A percentile compares a stretch with the other conserved stretches of the same genome.
Evolutionary conservation across 495 filamentous ascomycete species (phyloP).

Genomic region (Hypoxylon fragiforme): DNA sequence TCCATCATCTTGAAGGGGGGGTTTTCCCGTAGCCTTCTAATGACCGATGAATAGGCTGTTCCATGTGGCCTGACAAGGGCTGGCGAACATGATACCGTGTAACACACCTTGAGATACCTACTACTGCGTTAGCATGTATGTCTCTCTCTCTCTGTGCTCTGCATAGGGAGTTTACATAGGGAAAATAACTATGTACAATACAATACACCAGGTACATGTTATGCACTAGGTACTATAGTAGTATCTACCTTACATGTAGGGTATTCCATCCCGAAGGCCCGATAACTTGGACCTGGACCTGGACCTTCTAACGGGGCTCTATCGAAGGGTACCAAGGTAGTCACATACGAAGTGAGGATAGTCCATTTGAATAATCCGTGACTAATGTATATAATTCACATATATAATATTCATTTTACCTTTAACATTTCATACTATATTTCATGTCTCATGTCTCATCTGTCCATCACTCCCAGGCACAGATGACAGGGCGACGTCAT

Average conservation of each 20-base stretch:
- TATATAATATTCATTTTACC: no score
- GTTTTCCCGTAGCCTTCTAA: slow-evolving; percentile 9
- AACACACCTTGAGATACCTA: no score
- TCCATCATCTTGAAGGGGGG: no score
- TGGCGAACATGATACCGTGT: slow-evolving; percentile 14
- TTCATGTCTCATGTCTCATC: background rate
- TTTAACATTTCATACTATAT: background rate
- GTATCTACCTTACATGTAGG: no score
- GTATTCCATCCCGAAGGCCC: slow-evolving; percentile 20
- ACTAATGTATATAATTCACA: slow-evolving; percentile 29
- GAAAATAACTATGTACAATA: no score
- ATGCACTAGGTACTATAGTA: no score
- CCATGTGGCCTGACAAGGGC: slow-evolving; percentile 11
- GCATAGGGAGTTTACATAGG: no score
- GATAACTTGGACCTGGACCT: slow-evolving; percentile 15
- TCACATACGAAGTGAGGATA: slow-evolving; percentile 6
- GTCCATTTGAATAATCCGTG: slow-evolving; percentile 25
- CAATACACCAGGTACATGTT: no score
- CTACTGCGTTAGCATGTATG: no score
- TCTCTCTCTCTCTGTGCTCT: no score
- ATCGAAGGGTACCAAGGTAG: no score
- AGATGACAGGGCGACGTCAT: slow-evolving; percentile 30
- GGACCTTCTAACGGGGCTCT: no score
- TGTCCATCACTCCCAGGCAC: slow-evolving; percentile 11
- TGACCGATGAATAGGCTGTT: slow-evolving; percentile 1